Evolutionary conservation across 768 basidiomycete genomes (phyloP).

Genomic region (Rhizopogon sp.): DNA sequence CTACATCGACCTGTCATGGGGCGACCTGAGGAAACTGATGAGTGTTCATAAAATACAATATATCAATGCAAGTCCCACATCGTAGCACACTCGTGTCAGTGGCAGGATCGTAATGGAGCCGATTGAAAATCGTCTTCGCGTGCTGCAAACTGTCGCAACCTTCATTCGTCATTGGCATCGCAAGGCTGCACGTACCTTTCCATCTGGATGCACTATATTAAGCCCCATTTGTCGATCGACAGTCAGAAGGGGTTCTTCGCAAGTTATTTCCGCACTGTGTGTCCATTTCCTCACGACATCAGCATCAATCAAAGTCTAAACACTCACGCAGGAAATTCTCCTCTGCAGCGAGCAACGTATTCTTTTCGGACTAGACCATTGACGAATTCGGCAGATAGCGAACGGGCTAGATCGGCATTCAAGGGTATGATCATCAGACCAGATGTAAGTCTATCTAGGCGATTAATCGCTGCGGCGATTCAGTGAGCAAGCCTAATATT

Average conservation of each 20-base stretch:
- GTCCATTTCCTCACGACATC: neutral
- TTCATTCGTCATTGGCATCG: no score
- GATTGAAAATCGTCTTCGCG: slow-evolving; percentile 85
- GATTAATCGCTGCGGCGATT: slow-evolving; percentile 69
- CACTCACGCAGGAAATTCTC: slow-evolving; percentile 83
- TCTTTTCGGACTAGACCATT: slow-evolving; percentile 82
- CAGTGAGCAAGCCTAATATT: neutral
- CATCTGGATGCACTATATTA: slow-evolving; percentile 92
- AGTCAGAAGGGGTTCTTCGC: slow-evolving; percentile 83
- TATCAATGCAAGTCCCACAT: slow-evolving; percentile 42
- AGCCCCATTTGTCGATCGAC: slow-evolving; percentile 96
- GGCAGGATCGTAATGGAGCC: slow-evolving; percentile 72
- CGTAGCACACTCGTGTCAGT: slow-evolving; percentile 84
- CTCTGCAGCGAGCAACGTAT: slow-evolving; percentile 85
- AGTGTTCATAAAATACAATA: neutral
- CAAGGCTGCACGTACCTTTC: slow-evolving; percentile 43
- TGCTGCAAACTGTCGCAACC: slow-evolving; percentile 38
- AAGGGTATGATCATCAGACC: slow-evolving; percentile 93
- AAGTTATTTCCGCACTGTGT: slow-evolving; percentile 68
- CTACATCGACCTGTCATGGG: slow-evolving; percentile 91
- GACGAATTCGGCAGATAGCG: slow-evolving; percentile 77
- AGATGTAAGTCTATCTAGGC: slow-evolving; percentile 90
- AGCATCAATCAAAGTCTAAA: neutral
- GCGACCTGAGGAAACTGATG: slow-evolving; percentile 44
- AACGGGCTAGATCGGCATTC: slow-evolving; percentile 59